Conservation (phyloP, 305 asterid genomes). For the Fraxinus sp. region DNA sequence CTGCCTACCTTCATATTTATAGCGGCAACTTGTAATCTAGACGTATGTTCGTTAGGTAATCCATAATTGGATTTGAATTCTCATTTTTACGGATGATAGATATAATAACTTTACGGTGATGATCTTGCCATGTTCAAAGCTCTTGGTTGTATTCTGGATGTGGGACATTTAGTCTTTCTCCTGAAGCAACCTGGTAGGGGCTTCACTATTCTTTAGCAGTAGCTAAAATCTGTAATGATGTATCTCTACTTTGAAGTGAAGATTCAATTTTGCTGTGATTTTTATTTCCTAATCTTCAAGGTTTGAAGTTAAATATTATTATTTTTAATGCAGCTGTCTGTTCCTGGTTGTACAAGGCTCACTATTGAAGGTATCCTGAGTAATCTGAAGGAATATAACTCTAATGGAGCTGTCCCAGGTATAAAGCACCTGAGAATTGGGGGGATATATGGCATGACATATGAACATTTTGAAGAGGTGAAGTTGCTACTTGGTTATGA, state of each 20-base stretch:
- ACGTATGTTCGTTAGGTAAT: background rate
- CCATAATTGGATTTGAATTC: background rate
- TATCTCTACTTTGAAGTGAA: background rate
- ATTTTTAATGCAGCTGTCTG: slow-evolving; percentile 53
- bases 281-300: background rate
- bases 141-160: background rate
- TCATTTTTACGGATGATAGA: background rate
- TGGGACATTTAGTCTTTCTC: background rate
- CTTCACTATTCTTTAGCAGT: background rate
- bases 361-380: slow-evolving; percentile 59
- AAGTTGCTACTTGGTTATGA: slow-evolving; percentile 45
- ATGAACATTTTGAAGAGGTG: slow-evolving; percentile 53
- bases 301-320: slow-evolving; percentile 14
- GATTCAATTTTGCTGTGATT: background rate
- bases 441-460: slow-evolving; percentile 57
- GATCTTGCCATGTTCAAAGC: slow-evolving; percentile 5
- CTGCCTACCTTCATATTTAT: background rate
- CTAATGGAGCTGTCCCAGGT: slow-evolving; percentile 38
- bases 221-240: background rate
- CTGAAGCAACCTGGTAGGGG: slow-evolving; percentile 5
- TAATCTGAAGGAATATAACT: slow-evolving; percentile 46
- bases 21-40: background rate
- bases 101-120: background rate
- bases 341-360: slow-evolving; percentile 80
- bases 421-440: slow-evolving; percentile 71